A percentile compares a stretch with the other conserved stretches of the same genome.
Evolutionary conservation across 2,329 filamentous ascomycete species (phyloP).

Genomic region (Volutella citrinella): DNA sequence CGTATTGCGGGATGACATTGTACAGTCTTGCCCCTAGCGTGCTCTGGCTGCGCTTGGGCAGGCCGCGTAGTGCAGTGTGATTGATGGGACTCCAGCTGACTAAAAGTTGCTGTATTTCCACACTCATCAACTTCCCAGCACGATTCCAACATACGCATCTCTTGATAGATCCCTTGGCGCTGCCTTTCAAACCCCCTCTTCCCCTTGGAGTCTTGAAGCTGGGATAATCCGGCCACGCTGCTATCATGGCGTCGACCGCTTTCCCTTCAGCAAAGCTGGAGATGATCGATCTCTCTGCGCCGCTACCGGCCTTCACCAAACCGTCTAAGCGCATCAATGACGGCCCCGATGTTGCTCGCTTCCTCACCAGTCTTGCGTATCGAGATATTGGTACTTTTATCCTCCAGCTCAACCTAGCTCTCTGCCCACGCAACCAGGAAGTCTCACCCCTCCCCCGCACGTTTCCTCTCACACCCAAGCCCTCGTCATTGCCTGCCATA

Average conservation of each 20-base stretch:
- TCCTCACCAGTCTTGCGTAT: constrained; percentile 80
- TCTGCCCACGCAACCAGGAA: constrained; percentile 68
- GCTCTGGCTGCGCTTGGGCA: too few relatives aligned
- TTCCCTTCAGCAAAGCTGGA: constrained; percentile 43
- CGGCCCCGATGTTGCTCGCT: constrained; percentile 74
- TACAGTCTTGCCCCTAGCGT: too few relatives aligned
- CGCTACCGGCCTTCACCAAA: constrained; percentile 53
- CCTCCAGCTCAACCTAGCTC: constrained; percentile 82
- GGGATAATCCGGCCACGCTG: background rate
- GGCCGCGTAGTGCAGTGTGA: too few relatives aligned
- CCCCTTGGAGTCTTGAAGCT: constrained; percentile 1
- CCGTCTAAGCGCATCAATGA: constrained; percentile 84
- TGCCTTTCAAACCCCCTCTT: background rate
- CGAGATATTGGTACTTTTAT: constrained; percentile 83
- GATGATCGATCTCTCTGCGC: constrained; percentile 51
- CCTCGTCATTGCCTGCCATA: constrained; percentile 50
- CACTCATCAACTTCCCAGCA: constrained; percentile 1
- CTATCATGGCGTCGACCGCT: constrained; percentile 21
- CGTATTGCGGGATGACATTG: too few relatives aligned
- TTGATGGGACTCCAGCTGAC: constrained; percentile 5
- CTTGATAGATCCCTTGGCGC: background rate
- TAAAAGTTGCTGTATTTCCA: constrained; percentile 10
- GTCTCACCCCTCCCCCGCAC: constrained; percentile 31
- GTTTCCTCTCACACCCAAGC: constrained; percentile 41
- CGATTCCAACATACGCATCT: background rate